Base-by-base conservation (phyloP, 2,329 filamentous ascomycete species). In the Pseudocercospora pini-densiflorae region DNA sequence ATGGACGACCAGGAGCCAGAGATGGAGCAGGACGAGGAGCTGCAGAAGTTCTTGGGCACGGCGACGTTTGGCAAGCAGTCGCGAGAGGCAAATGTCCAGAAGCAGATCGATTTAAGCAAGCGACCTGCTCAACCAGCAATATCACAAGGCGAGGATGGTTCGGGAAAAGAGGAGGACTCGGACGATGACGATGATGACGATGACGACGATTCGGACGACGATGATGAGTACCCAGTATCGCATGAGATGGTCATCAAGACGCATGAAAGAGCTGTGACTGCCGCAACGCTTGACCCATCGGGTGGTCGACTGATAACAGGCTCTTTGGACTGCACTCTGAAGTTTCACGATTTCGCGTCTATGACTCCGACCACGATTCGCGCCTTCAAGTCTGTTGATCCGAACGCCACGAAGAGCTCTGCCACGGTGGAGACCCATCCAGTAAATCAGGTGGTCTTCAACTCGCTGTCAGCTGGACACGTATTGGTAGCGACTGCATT, bases 281-380 rank as follows among this genome's bases (percentile, higher is more conserved):
- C 92, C 0, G 85, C 93, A 64, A 90, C 94, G 1, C 84, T 97
- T 57, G 95, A 99, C 79, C 89, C 92, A 0, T 89, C 93, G 0
- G 95, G 95, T 10, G 90, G 90, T 55, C 88, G 95, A 73, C 83
- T 99, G 76, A 89, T 94, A 57, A 95, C 93, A n/a, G 94, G 92
- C 23, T 97, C 94, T 5, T 91, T 90, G 67, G 95, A 99, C 79
- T 96, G 93, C 79, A 92, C 89, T 1, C 83, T 98, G 74, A 98
- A 97, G 77, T 85, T 99, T 19, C 93, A 97, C 81, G 94, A 99
- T 77, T 97, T 99, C 78, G 89, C 94, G 2, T 92, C 94, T 55
- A 96, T 99, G 90, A 97, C 94, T 0, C 93, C 94, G 1, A 95
- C 93, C 5, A 98, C 95, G 0, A 86, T 99, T 60, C 91, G 94